These are phyloP conservation scores for Lactuca saligna DNA, from an alignment of 129 eudicot genomes.

Conservation along the genomic window DNA sequence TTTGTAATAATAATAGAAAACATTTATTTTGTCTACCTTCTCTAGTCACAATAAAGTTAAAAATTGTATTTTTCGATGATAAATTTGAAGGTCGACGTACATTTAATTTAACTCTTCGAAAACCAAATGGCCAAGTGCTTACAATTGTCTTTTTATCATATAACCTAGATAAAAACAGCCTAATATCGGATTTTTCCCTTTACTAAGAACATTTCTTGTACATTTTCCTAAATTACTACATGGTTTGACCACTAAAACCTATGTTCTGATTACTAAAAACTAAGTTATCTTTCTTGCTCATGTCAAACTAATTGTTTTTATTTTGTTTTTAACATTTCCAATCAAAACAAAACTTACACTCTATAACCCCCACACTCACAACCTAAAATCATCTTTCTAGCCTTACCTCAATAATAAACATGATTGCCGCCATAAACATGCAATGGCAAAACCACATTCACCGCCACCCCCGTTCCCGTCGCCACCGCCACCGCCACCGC, in stretches of 20 bases:
- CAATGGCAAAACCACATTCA: conserved; percentile 14
- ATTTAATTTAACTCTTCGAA: conserved; percentile 4
- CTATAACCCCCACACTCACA: conserved; percentile 17
- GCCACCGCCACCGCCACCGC: conserved; percentile 6
- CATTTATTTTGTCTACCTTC: not conserved
- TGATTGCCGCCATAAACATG: conserved; percentile 24
- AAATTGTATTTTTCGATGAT: not conserved
- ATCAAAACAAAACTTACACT: conserved; percentile 3
- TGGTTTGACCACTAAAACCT: conserved; percentile 27
- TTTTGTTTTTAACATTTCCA: conserved; percentile 27
- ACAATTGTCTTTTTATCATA: not conserved
- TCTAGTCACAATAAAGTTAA: not conserved
- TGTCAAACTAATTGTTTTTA: conserved; percentile 21
- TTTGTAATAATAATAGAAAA: too few relatives aligned
- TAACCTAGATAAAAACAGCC: conserved; percentile 25
- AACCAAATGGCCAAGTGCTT: not conserved
- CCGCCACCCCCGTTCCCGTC: conserved; percentile 1
- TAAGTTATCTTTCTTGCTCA: conserved; percentile 18
- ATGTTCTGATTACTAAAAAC: conserved; percentile 14
- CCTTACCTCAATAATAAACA: conserved; percentile 15
- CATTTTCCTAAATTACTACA: conserved; percentile 14
- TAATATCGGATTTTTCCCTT: not conserved
- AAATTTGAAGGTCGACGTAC: not conserved
- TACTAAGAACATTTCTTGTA: not conserved
- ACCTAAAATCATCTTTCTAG: conserved; percentile 18